phyloP scores from a whole-genome alignment of 163 green algal genomes.

The Prototheca wickerhamii region DNA sequence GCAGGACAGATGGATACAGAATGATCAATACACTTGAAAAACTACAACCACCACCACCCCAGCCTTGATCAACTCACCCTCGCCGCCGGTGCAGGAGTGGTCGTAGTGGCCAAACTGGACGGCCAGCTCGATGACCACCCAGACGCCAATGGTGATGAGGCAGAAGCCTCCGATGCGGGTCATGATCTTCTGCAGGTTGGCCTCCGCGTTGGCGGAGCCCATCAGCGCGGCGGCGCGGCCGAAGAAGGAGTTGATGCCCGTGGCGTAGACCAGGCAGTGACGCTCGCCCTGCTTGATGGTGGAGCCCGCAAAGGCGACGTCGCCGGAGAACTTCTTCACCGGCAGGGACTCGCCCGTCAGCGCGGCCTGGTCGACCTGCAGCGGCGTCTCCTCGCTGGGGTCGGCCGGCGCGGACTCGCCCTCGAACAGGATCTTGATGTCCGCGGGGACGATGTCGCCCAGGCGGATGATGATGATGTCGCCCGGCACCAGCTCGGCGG shows the following conservation, averaged over 20 bases:
- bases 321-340: constrained; percentile 74
- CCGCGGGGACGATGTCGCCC: constrained; percentile 71
- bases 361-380: constrained; percentile 85
- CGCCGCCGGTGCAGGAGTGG: constrained; percentile 57
- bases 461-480: constrained; percentile 70
- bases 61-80: constrained; percentile 32
- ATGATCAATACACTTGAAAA: background rate
- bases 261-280: constrained; percentile 48
- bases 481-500: constrained; percentile 55
- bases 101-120: constrained; percentile 67
- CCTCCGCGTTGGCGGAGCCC: constrained; percentile 53
- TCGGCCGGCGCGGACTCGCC: constrained; percentile 21
- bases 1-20: background rate
- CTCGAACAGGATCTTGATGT: constrained; percentile 71
- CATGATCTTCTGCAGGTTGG: constrained; percentile 68
- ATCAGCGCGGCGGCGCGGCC: constrained; percentile 61
- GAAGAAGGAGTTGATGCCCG: constrained; percentile 83
- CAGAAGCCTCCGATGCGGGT: constrained; percentile 53
- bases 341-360: constrained; percentile 88
- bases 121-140: constrained; percentile 64
- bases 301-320: constrained; percentile 72
- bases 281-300: constrained; percentile 73
- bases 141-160: constrained; percentile 67
- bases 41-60: background rate
- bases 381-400: constrained; percentile 47